Base-by-base conservation (phyloP, 2,329 filamentous ascomycete species). In the Metarhizium guizhouense region DNA sequence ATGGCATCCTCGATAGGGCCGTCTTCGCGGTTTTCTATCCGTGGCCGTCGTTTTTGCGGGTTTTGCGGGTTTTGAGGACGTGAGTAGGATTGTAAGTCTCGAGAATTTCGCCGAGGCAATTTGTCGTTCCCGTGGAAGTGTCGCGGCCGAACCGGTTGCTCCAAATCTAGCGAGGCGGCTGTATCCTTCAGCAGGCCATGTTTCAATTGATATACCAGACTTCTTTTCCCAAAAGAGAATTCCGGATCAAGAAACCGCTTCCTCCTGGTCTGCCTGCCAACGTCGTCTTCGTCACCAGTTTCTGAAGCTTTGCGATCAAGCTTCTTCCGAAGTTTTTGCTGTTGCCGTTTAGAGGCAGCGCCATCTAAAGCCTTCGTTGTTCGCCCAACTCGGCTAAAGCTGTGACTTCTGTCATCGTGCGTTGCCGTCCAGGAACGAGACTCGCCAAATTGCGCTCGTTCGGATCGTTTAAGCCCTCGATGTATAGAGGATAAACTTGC, bases 401-500 rank as follows among this genome's bases (percentile, higher is more conserved):
- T 16, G 53, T 59, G 57, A 59, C 62, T 32, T 52, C 57, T 4
- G 34, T 50, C 50, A 48, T 58, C 57, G 48, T 55, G 58, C 30
- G 52, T 52, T 20, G 53, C 54, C 43, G 42, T 43, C 51, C 58
- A 57, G 54, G 53, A 48, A 47, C 61, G 51, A 53, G 55, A 7
- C 36, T 62, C 61, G 32, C 66, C 65, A 56, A 61, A 62, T 49
- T 67, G 64, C 43, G 60, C 67, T 58, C 67, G 62, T 64, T 76
- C 61, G 61, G 81, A 69, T 67, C 73, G 64, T 48, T 84, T 81
- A 54, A 90, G 75, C 14, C 87, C 87, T 49, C 79, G 76, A 60
- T 84, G 81, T 64, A 91, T 90, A 47, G 86, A 86, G 10, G 86
- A 87, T 57, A 89, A 76, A 47, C 66, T 70, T 32, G 69, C 64